Conservation (phyloP, 1,284 basidiomycete genomes). For the Neotropicomus parvogracilis region DNA sequence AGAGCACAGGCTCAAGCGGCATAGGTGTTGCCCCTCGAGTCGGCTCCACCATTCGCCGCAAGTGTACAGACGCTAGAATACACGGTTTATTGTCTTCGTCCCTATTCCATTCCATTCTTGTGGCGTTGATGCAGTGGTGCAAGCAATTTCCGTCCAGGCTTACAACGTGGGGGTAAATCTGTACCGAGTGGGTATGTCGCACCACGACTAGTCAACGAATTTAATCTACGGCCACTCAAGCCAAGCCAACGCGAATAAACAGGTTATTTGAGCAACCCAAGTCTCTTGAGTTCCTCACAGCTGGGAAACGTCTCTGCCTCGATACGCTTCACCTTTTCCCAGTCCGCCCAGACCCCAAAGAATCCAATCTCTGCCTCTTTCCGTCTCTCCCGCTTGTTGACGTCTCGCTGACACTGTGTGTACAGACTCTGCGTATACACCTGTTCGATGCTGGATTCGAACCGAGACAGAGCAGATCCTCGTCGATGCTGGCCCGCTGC, state of each 20-base stretch:
- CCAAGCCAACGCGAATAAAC: conserved; percentile 15
- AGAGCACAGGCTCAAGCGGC: conserved; percentile 32
- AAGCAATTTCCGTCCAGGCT: neutral
- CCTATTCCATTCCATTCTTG: conserved; percentile 17
- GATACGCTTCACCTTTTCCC: conserved; percentile 75
- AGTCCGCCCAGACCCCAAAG: conserved; percentile 87
- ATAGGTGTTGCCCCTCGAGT: neutral
- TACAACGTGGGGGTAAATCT: too few relatives aligned
- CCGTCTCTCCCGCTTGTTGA: conserved; percentile 59
- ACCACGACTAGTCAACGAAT: conserved; percentile 2
- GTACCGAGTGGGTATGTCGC: conserved; percentile 1
- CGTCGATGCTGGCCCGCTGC: conserved; percentile 45
- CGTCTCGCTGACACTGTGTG: conserved; percentile 61
- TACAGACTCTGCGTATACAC: conserved; percentile 70
- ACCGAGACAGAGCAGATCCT: conserved; percentile 40
- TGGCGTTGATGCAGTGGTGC: conserved; percentile 10
- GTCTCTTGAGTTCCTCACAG: conserved; percentile 70
- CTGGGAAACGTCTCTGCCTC: conserved; percentile 61
- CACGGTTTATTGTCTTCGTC: conserved; percentile 10
- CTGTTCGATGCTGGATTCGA: conserved; percentile 70
- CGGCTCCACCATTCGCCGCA: neutral
- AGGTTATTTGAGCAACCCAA: conserved; percentile 46
- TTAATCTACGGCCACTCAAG: conserved; percentile 13
- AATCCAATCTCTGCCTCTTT: conserved; percentile 79
- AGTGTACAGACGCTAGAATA: conserved; percentile 21